Evolutionary conservation across 768 basidiomycete genomes (phyloP), one percentile per base, ranked within the genome.

Genomic region (Fomitopsis pulvina): DNA sequence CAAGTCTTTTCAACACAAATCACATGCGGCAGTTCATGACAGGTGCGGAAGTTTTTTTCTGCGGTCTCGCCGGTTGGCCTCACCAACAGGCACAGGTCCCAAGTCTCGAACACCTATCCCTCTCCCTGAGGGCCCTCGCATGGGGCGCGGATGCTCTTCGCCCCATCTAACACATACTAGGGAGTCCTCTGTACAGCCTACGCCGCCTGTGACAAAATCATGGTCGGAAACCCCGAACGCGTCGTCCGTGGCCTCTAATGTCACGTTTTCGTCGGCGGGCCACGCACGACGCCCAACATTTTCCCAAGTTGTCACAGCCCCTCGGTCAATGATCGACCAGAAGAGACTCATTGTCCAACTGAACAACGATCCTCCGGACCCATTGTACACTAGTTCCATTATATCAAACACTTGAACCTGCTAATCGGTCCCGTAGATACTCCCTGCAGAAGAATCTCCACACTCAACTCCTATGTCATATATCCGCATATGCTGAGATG

Each of bases 401-500:
- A 14, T 30, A 8, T 30, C 29, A 14, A 30, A 30, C 8, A 8
- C 14, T 30, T 7, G 29, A 8, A 7, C 27, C 24, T 45, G 40
- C 50, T 29, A 50, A 52, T 25, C 14, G 28, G 57, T 59, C 10
- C 41, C 47, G 55, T 21, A 25, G 22, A 34, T 1, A 29, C 20
- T 4, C 39, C 14, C 20, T n/a, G 16, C 16, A 18, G 26, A 27
- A 14, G 34, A 37, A 18, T 37, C 59, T 77, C 45, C 70, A 79
- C 20, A 65, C 69, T 20, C 76, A 74, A 48, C 53, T 75, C 29
- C 60, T 71, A 20, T 66, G 62, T 7, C 87, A 92, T 62, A 71
- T 92, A 20, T 66, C 80, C 38, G 71, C 74, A 1, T 93, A 92
- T 60, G 85, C 86, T 5, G 87, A 92, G 49, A 68, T 85, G 54